Evolutionary conservation across 768 basidiomycete species (phyloP).

Genomic region (Cyclocybe aegerita): DNA sequence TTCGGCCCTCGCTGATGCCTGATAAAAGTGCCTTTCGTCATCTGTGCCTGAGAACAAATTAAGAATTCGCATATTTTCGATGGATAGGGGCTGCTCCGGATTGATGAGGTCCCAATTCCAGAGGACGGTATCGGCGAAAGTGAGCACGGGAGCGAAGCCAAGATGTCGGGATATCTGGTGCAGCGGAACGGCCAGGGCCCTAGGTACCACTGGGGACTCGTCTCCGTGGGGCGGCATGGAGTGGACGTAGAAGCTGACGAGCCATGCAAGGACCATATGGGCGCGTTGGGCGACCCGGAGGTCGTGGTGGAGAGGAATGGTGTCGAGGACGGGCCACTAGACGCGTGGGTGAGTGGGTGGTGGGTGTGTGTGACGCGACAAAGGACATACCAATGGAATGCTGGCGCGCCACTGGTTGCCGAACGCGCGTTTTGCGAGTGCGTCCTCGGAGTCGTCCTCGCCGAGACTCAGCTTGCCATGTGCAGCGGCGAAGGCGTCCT

Average conservation of each 20-base stretch:
- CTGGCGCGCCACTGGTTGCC: slow-evolving; percentile 70
- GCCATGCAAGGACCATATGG: slow-evolving; percentile 86
- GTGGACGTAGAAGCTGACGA: slow-evolving; percentile 90
- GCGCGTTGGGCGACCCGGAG: slow-evolving; percentile 74
- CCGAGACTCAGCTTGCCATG: slow-evolving; percentile 54
- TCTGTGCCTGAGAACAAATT: slow-evolving; percentile 83
- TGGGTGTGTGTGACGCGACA: slow-evolving; percentile 4
- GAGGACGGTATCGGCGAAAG: slow-evolving; percentile 93
- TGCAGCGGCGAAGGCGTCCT: slow-evolving; percentile 58
- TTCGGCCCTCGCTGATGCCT: slow-evolving; percentile 81
- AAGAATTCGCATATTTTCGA: slow-evolving; percentile 72
- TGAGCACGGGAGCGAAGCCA: slow-evolving; percentile 90
- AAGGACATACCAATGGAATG: slow-evolving; percentile 58
- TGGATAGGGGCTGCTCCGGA: slow-evolving; percentile 54
- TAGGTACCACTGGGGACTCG: slow-evolving; percentile 60
- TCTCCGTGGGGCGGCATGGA: slow-evolving; percentile 53
- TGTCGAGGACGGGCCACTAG: slow-evolving; percentile 74
- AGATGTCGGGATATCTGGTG: slow-evolving; percentile 72
- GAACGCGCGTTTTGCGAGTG: slow-evolving; percentile 44
- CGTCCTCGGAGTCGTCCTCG: slow-evolving; percentile 50
- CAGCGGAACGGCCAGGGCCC: slow-evolving; percentile 75
- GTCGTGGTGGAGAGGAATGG: slow-evolving; percentile 49
- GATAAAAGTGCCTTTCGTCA: slow-evolving; percentile 85
- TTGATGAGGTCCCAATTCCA: slow-evolving; percentile 83
- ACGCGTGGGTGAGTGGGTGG: slow-evolving; percentile 7